Evolutionary conservation across 2,329 filamentous ascomycete species (phyloP).

Genomic region (Penicillium sp.): DNA sequence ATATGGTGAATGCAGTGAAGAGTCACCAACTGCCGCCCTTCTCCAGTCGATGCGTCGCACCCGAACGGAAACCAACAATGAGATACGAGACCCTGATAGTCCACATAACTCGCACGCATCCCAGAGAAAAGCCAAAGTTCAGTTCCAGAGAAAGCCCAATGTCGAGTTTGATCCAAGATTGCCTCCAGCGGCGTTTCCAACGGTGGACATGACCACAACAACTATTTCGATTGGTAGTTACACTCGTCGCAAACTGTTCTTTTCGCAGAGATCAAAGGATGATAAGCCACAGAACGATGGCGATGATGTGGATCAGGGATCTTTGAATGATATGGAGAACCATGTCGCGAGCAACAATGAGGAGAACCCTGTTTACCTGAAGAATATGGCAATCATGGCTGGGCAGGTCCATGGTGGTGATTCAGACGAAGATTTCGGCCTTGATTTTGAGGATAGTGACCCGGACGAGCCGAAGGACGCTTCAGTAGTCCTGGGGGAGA

Average conservation of each 20-base stretch:
- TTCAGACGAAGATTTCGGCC: not conserved
- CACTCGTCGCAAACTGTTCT: too few relatives aligned
- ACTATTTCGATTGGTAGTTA: too few relatives aligned
- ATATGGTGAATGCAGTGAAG: conserved; percentile 26
- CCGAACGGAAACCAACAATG: not conserved
- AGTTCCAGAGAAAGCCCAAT: not conserved
- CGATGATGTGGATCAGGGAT: not conserved
- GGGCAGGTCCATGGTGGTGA: not conserved
- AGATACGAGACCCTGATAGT: not conserved
- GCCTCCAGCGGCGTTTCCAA: conserved; percentile 45
- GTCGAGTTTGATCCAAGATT: conserved; percentile 37
- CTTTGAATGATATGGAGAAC: not conserved
- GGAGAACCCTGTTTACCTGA: conserved; percentile 27
- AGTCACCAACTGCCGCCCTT: conserved; percentile 13
- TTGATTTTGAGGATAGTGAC: conserved; percentile 21
- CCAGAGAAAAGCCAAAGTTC: not conserved
- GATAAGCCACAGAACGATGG: not conserved
- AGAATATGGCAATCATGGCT: conserved; percentile 29
- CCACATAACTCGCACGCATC: not conserved
- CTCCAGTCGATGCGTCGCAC: not conserved
- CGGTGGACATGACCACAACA: conserved; percentile 22
- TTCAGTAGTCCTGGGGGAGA: conserved; percentile 6
- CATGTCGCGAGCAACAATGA: conserved; percentile 28
- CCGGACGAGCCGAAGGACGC: conserved; percentile 8
- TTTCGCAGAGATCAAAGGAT: too few relatives aligned